A percentile compares a stretch with the other conserved stretches of the same genome.
These are phyloP conservation scores for Penicillium diatomitis DNA, from an alignment of 495 filamentous ascomycete genomes.

Conservation along the genomic window DNA sequence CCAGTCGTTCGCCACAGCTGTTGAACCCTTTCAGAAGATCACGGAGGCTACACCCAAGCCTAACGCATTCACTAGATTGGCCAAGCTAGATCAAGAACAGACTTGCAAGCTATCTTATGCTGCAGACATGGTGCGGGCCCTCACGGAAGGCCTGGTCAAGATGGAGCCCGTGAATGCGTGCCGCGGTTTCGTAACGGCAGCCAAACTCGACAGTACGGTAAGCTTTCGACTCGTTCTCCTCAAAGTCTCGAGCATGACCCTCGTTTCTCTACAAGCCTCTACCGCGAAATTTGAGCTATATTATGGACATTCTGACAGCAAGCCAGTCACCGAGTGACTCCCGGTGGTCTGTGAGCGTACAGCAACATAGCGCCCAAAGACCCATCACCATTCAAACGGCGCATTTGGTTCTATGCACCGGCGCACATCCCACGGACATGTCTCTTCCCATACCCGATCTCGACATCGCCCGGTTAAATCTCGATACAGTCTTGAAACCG, in stretches of 20 bases:
- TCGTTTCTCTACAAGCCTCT: neutral
- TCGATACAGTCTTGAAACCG: conserved; percentile 49
- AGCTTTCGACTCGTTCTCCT: conserved; percentile 2
- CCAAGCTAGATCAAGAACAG: conserved; percentile 43
- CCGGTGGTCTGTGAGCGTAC: conserved; percentile 38
- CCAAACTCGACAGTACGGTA: conserved; percentile 25
- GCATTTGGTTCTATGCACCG: conserved; percentile 50
- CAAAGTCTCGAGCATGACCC: neutral
- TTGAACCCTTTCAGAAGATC: conserved; percentile 40
- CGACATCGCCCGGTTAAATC: conserved; percentile 32
- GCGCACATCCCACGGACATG: conserved; percentile 39
- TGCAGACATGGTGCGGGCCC: conserved; percentile 41
- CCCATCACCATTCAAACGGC: conserved; percentile 25
- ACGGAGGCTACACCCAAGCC: conserved; percentile 35
- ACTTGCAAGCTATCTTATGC: conserved; percentile 46
- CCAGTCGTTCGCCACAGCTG: conserved; percentile 39
- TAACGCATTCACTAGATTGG: conserved; percentile 43
- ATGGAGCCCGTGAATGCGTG: conserved; percentile 34
- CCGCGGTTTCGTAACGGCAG: conserved; percentile 33
- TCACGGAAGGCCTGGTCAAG: conserved; percentile 41
- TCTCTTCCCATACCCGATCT: conserved; percentile 28
- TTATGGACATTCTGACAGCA: conserved; percentile 1
- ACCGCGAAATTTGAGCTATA: too few relatives aligned
- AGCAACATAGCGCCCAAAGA: conserved; percentile 18
- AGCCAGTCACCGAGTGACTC: conserved; percentile 8